Evolutionary conservation across 164 flowering plant genomes (phyloP), one percentile per base, ranked within the genome.

Genomic region (Platanus orientalis): DNA sequence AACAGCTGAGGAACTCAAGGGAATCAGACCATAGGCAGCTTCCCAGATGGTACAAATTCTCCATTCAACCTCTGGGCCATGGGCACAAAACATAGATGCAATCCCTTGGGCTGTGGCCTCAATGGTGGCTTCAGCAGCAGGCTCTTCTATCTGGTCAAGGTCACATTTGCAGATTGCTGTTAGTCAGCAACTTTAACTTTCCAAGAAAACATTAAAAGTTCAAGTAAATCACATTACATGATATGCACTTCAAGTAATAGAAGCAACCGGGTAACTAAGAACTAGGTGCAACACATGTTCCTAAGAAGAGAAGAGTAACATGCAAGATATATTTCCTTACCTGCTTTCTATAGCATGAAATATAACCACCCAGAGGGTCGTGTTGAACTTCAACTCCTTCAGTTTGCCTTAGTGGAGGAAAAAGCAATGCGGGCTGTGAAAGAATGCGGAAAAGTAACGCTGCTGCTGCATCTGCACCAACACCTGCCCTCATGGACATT

Each of bases 1-100:
- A 76, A 88, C 91, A 32, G 82, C 87, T 13, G 93, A 86, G 23
- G 96, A 90, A 68, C 85, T 85, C 59, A 90, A 70, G 53, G 98
- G 96, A 59, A 88, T 82, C 69, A 90, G 68, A 40, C 98, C 98
- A 80, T 92, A 92, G 50, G 98, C 96, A 79, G 96, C 98, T 80
- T 92, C 98, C 98, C 98, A 92, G 24, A 92, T 90, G 52, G 95
- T 92, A 59, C 98, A 92, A 60, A 92, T 92, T 77, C 98, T 83
- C 98, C 98, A 92, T 75, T 92, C 98, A 73, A 93, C 98, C 73
- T 93, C 98, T 28, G 97, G 98, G 49, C 98, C 98, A 75, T 93
- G 96, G 53, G 97, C 94, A 78, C 98, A 90, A 64, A 93, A 88
- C 90, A 93, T 83, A 27, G 98, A 93, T 68, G 94, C 97, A 80